Base-by-base conservation (phyloP, 345 rosid species). In the Citrus hindsii region DNA sequence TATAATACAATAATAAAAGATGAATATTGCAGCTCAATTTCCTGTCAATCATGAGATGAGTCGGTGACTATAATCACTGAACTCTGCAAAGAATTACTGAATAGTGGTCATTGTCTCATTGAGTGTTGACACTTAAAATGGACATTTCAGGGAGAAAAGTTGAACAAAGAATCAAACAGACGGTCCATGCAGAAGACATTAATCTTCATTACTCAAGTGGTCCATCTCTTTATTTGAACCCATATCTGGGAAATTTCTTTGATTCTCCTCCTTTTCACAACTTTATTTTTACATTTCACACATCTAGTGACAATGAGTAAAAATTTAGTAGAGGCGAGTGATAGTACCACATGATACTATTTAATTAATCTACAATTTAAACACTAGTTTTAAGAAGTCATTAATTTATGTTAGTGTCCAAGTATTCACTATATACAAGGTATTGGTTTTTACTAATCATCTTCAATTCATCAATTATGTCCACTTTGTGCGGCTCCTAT, bases 201-300 rank as follows among this genome's bases (percentile, higher is more conserved):
- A 27, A 60, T 48, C 53, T 64, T 7, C 46, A 35, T 71, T 76
- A 22, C 71, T 62, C 22, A 53, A 83, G 74, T 61, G 85, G 82
- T 60, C 78, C 80, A 51, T 71, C 42, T 75, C 59, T 53, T 46
- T 46, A 10, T 42, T 62, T 74, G 19, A 73, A 82, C 40, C 76
- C 69, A 37, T 30, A 7, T 21, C 42, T 24, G 32, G 38, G 76
- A 81, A 72, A 58, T 58, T 76, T 70, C 51, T 24, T 56, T 48
- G 33, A 55, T n/a, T 14, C 2, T 22, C 51, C 14, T 16, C 4
- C 7, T 30, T 7, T 25, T 19, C 61, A 51, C 73, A 4, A 51
- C 9, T 68, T 60, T 18, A 2, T 40, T 40, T 21, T 75, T 8
- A 38, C 42, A 38, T 38, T 8, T 38, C 10, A 38, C 42, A 38